Conservation (phyloP, 2,329 filamentous ascomycete genomes). For the Aspergillus puulaauensis region DNA sequence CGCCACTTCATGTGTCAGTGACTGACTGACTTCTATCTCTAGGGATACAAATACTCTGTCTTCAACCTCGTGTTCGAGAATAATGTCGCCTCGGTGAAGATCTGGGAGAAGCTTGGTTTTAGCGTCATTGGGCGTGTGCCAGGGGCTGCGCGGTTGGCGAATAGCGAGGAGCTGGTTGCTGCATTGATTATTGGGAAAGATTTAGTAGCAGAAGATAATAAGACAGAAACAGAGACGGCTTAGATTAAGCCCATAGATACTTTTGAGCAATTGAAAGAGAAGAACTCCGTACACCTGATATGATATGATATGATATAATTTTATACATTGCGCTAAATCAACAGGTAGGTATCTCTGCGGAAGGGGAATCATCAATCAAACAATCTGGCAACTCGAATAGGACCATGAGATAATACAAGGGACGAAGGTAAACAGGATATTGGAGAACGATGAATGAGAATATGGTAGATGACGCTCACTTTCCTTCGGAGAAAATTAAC, state of each 20-base stretch:
- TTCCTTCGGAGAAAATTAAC: slow-evolving; percentile 10
- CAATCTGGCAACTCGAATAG: slow-evolving; percentile 7
- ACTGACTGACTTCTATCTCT: not conserved
- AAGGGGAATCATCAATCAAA: slow-evolving; percentile 13
- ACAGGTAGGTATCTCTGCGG: slow-evolving; percentile 9
- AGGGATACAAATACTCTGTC: slow-evolving; percentile 44
- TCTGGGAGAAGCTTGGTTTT: slow-evolving; percentile 41
- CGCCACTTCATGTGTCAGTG: not conserved
- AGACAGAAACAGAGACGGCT: not conserved
- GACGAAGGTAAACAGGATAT: slow-evolving; percentile 2
- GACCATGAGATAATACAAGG: slow-evolving; percentile 13
- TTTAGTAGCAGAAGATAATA: slow-evolving; percentile 11
- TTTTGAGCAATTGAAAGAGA: not conserved
- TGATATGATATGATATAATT: slow-evolving; percentile 3
- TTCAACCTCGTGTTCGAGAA: slow-evolving; percentile 44
- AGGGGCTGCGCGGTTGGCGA: slow-evolving; percentile 34
- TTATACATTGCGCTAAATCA: slow-evolving; percentile 12
- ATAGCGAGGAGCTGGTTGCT: slow-evolving; percentile 39
- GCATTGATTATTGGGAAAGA: slow-evolving; percentile 39
- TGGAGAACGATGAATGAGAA: slow-evolving; percentile 10
- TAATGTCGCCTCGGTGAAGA: slow-evolving; percentile 38
- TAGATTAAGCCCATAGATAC: not conserved
- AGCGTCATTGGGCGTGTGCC: slow-evolving; percentile 39
- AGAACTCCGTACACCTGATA: slow-evolving; percentile 7
- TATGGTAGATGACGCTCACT: slow-evolving; percentile 19